Evolutionary conservation across 768 basidiomycete species (phyloP).

Genomic region (Gyrodon lividus): DNA sequence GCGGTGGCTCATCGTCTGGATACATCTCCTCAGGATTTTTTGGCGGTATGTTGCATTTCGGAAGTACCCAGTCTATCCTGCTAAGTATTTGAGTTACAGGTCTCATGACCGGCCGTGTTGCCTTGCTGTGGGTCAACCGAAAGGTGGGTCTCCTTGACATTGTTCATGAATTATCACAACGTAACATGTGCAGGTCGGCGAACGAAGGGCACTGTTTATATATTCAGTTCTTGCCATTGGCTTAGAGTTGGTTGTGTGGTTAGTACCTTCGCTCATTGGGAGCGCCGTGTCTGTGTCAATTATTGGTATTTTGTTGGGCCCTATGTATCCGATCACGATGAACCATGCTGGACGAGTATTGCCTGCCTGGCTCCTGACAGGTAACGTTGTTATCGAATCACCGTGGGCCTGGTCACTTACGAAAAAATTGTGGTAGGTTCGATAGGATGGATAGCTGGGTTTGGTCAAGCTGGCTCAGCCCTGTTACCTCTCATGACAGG

Average conservation of each 20-base stretch:
- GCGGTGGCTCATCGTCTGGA: conserved; percentile 47
- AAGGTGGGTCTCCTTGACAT: conserved; percentile 33
- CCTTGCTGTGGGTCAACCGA: conserved; percentile 54
- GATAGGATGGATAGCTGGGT: conserved; percentile 67
- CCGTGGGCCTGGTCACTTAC: neutral
- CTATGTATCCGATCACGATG: conserved; percentile 59
- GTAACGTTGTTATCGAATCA: conserved; percentile 12
- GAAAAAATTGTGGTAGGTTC: conserved; percentile 35
- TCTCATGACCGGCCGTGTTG: conserved; percentile 54
- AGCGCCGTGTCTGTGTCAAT: conserved; percentile 56
- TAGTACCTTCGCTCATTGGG: conserved; percentile 51
- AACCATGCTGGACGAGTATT: conserved; percentile 67
- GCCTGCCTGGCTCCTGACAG: conserved; percentile 66
- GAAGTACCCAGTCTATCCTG: neutral
- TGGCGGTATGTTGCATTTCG: conserved; percentile 40
- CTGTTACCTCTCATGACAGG: conserved; percentile 74
- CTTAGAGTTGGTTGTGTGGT: conserved; percentile 58
- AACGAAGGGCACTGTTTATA: conserved; percentile 50
- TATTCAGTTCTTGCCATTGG: conserved; percentile 54
- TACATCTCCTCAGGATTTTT: conserved; percentile 56
- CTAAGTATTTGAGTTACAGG: conserved; percentile 36
- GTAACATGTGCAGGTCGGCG: conserved; percentile 43
- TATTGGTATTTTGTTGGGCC: conserved; percentile 53
- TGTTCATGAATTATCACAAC: neutral
- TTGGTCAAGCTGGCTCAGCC: conserved; percentile 72